Conservation (phyloP, 139 green algal genomes). For the Chlorella sp. region DNA sequence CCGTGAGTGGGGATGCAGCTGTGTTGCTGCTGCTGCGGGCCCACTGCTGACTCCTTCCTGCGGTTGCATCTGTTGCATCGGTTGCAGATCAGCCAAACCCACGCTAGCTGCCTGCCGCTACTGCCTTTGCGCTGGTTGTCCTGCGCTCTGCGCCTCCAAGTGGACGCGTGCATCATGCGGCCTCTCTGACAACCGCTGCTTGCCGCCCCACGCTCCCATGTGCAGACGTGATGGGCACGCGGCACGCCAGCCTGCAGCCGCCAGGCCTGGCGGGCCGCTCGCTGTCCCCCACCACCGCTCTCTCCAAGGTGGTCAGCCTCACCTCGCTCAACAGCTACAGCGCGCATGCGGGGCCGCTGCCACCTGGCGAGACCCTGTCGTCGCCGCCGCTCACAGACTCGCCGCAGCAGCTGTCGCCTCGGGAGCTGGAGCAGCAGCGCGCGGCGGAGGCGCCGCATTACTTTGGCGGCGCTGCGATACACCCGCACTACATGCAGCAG, state of each 20-base stretch:
- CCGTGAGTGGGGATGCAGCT: not conserved
- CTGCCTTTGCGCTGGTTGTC: not conserved
- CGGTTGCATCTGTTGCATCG: not conserved
- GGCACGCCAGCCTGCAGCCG: not conserved
- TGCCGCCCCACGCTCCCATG: not conserved
- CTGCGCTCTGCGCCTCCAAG: not conserved
- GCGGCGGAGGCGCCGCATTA: not conserved
- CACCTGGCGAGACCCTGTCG: constrained; percentile 23
- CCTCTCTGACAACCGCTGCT: not conserved
- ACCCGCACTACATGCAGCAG: constrained; percentile 5
- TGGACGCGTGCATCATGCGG: not conserved
- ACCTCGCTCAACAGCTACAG: constrained; percentile 30
- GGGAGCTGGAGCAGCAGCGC: constrained; percentile 20
- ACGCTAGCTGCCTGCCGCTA: not conserved
- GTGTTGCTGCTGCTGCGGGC: not conserved
- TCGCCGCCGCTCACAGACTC: constrained; percentile 20
- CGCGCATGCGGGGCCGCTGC: constrained; percentile 12
- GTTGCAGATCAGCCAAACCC: too few relatives aligned
- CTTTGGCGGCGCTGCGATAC: constrained; percentile 1
- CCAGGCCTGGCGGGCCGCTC: not conserved
- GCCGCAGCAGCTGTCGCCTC: constrained; percentile 28
- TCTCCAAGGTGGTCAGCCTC: constrained; percentile 32
- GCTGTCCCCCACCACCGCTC: constrained; percentile 34
- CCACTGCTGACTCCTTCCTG: not conserved
- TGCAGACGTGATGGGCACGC: constrained; percentile 8